Evolutionary conservation across 306 rosid species (phyloP).

Genomic region (Gastrolobium bilobum): DNA sequence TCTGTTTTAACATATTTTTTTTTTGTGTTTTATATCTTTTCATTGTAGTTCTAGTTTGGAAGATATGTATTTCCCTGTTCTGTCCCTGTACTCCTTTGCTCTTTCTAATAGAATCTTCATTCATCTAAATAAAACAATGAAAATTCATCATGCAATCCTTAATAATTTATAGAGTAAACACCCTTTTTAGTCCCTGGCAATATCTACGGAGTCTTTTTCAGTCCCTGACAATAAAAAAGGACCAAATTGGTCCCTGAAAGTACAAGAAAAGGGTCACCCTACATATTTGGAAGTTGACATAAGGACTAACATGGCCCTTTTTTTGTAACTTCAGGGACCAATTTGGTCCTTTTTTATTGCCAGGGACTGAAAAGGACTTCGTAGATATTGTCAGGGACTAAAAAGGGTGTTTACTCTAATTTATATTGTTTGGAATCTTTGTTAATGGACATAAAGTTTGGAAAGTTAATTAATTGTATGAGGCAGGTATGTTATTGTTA

Average conservation of each 20-base stretch:
- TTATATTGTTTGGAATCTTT: conserved; percentile 32
- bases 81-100: conserved; percentile 36
- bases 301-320: too few species aligned
- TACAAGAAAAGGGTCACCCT: too few species aligned
- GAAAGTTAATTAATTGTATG: conserved; percentile 28
- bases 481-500: neutral
- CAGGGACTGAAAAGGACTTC: too few species aligned
- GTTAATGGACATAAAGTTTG: conserved; percentile 1
- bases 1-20: neutral
- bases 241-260: too few species aligned
- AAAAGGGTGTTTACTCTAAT: too few species aligned
- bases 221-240: too few species aligned
- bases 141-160: conserved; percentile 1
- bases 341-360: too few species aligned
- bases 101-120: neutral
- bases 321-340: too few species aligned
- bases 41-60: conserved; percentile 3
- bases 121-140: conserved; percentile 17
- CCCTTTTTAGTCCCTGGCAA: too few species aligned
- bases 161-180: neutral
- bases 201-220: too few species aligned
- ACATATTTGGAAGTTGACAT: too few species aligned
- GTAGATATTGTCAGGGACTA: too few species aligned
- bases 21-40: neutral
- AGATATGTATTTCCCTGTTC: conserved; percentile 2